phyloP scores from a whole-genome alignment of 2,329 filamentous ascomycete species.

The Claviceps digitariae region DNA sequence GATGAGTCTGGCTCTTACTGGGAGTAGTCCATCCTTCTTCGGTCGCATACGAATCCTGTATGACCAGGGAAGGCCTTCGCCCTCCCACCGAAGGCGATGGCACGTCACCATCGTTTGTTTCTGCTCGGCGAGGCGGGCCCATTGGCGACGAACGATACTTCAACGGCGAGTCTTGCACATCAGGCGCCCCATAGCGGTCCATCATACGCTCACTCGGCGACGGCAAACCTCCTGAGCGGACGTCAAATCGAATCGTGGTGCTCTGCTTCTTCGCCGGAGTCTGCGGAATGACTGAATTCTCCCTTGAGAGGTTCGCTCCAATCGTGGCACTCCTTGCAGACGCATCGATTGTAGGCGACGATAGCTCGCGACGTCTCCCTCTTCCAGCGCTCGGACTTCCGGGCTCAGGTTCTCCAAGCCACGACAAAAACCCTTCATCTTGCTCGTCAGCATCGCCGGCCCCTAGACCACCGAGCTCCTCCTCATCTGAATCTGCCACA shows the following conservation, averaged over 20 bases:
- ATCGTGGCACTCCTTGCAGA: background rate
- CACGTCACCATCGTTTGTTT: slow-evolving; percentile 10
- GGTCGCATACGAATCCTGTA: slow-evolving; percentile 32
- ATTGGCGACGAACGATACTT: slow-evolving; percentile 20
- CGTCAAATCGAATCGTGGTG: slow-evolving; percentile 20
- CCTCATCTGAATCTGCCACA: slow-evolving; percentile 25
- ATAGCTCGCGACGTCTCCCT: background rate
- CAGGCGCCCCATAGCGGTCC: slow-evolving; percentile 23
- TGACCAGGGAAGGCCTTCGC: slow-evolving; percentile 19
- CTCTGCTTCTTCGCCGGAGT: slow-evolving; percentile 24
- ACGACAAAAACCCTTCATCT: slow-evolving; percentile 19
- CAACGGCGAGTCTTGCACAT: slow-evolving; percentile 23
- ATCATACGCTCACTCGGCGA: slow-evolving; percentile 29
- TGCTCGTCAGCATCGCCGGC: slow-evolving; percentile 12
- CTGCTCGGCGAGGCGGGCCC: slow-evolving; percentile 9
- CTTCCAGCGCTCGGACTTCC: slow-evolving; percentile 15
- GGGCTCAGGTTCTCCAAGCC: slow-evolving; percentile 15
- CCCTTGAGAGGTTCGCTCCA: slow-evolving; percentile 9
- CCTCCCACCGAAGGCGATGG: slow-evolving; percentile 10
- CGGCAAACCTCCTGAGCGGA: slow-evolving; percentile 26
- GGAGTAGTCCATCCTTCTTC: slow-evolving; percentile 20
- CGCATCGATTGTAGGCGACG: background rate
- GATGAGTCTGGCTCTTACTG: slow-evolving; percentile 12
- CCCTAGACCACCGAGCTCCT: background rate
- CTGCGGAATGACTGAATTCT: slow-evolving; percentile 26